Evolutionary conservation across 768 basidiomycete species (phyloP).

Genomic region (Steccherinum ochraceum): DNA sequence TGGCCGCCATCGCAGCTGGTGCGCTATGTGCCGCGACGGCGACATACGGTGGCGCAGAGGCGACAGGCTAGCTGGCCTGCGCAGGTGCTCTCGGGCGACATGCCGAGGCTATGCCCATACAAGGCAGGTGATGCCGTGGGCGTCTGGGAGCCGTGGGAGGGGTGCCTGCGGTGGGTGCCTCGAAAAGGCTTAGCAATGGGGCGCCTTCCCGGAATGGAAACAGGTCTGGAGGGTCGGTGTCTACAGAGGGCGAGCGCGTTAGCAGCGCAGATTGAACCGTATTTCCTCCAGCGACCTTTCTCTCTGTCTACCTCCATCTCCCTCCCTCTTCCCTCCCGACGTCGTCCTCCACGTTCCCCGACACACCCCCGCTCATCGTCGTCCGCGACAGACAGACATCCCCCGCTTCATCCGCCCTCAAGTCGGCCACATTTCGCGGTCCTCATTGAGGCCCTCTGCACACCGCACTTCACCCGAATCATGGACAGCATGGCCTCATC

Average conservation of each 20-base stretch:
- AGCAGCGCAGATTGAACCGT: slow-evolving; percentile 1
- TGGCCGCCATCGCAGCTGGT: too few species aligned
- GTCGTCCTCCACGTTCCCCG: neutral
- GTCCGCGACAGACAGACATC: neutral
- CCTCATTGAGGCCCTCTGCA: too few species aligned
- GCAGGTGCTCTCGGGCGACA: too few species aligned
- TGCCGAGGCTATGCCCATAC: too few species aligned
- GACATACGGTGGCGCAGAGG: too few species aligned
- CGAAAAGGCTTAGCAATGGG: neutral
- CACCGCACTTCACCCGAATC: too few species aligned
- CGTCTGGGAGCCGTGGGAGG: neutral
- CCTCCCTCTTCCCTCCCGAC: neutral
- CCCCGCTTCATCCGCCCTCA: neutral
- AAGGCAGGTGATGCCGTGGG: neutral
- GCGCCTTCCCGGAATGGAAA: neutral
- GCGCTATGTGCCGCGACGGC: too few species aligned
- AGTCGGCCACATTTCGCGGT: neutral
- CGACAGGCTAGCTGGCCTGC: too few species aligned
- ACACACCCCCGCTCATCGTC: neutral
- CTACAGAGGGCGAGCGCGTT: neutral
- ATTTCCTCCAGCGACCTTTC: neutral
- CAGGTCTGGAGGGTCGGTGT: neutral
- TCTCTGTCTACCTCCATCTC: neutral
- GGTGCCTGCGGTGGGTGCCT: neutral
- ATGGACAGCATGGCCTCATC: neutral